Base-by-base conservation (phyloP, 805 yeast genomes). In the Candida stauntonica region DNA sequence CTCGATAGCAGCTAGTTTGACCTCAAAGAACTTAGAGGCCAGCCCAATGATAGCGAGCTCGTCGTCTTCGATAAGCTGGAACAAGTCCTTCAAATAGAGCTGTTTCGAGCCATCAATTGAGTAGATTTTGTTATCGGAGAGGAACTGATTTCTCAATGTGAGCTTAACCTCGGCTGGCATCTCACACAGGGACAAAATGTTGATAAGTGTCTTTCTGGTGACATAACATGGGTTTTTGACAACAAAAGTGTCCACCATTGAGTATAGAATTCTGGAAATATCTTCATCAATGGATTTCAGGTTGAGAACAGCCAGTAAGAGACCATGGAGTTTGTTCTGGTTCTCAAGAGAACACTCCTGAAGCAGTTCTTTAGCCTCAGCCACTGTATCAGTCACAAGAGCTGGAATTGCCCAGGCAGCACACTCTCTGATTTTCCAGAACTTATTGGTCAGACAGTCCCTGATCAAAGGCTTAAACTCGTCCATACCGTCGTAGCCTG, bases 381-480 rank as follows among this genome's bases (percentile, higher is more conserved):
- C 46, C 2, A 50, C 41, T 3, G 61, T 50, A 7, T 62, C 55
- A 1, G 60, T 64, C 1, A 74, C 56, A 33, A 81, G 58, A 0
- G 80, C 62, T 0, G 81, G 74, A 2, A 86, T 51, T 5, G 87
- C 75, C 52, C 79, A 70, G 0, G 96, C 86, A 0, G 95, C 84
- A 75, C 86, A 75, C 54, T 89, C 96, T 45, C 99, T 72, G 7
- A 93, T 72, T 51, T 87, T 87, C 96, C 96, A 91, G 39, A 70
- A 65, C 30, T 60, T 60, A 42, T 77, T 73, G 1, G 64, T 63
- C 21, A 89, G 61, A 45, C 81, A 70, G 15, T 51, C 36, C 18
- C 65, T 48, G 13, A 86, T 61, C 16, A 73, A 57, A 0, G 70
- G 69, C 33, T 66, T 61, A 50, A 87, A 82, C 5, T 66, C 75